These are phyloP conservation scores for Sequoiadendron giganteum DNA, from an alignment of 75 land plant species.

Conservation along the genomic window DNA sequence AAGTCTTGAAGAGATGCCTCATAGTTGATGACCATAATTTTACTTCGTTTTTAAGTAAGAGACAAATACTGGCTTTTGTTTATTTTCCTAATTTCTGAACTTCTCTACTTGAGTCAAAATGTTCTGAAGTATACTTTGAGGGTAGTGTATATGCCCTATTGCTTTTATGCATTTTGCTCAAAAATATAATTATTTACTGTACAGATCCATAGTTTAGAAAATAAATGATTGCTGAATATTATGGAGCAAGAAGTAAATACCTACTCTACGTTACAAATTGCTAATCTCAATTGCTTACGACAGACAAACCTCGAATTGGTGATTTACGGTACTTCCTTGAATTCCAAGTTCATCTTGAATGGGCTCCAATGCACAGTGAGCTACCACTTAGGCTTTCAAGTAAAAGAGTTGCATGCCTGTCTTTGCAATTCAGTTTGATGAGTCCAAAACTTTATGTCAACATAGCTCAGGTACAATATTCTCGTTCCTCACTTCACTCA, in stretches of 20 bases:
- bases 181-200: not conserved
- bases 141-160: not conserved
- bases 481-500: not conserved
- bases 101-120: not conserved
- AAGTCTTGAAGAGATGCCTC: not conserved
- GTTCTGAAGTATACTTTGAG: not conserved
- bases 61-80: not conserved
- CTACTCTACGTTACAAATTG: not conserved
- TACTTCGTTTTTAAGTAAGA: not conserved
- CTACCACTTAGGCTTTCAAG: conserved; percentile 58
- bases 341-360: conserved; percentile 76
- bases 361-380: conserved; percentile 78
- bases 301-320: conserved; percentile 85
- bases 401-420: conserved; percentile 26
- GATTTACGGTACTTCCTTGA: conserved; percentile 82
- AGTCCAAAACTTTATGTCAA: conserved; percentile 83
- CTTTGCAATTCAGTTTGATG: conserved; percentile 67
- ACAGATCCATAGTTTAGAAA: not conserved
- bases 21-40: not conserved
- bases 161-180: not conserved
- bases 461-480: conserved; percentile 54
- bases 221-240: not conserved
- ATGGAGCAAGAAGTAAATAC: not conserved
- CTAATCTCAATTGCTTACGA: conserved; percentile 9
- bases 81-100: not conserved